phyloP scores from a whole-genome alignment of 140 eudicot species.

The Oenanthe javanica region DNA sequence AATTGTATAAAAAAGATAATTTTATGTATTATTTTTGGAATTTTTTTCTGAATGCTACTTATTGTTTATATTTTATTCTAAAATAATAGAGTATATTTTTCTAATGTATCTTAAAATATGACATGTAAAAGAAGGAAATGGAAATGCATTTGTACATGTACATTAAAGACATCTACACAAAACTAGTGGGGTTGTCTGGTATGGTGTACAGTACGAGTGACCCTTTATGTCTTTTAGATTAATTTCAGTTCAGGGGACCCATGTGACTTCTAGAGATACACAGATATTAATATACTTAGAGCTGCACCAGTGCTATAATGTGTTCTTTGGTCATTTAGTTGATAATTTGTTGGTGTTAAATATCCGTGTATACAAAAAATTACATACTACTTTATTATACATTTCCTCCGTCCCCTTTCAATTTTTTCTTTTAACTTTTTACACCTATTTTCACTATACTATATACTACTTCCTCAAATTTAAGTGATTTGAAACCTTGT shows the following conservation, averaged over 20 bases:
- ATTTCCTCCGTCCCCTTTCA: no score
- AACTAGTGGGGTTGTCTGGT: not conserved
- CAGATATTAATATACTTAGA: not conserved
- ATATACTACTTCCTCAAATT: no score
- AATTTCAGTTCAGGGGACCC: conserved; percentile 17
- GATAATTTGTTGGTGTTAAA: not conserved
- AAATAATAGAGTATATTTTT: no score
- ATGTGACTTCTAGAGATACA: not conserved
- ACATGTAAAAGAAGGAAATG: no score
- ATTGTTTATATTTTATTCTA: no score
- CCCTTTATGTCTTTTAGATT: not conserved
- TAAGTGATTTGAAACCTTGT: no score
- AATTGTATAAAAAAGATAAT: no score
- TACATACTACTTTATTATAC: not conserved
- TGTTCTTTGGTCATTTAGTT: not conserved
- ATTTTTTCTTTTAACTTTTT: no score
- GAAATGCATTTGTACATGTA: not conserved
- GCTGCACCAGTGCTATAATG: not conserved
- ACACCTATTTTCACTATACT: no score
- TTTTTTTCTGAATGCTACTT: no score
- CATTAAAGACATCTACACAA: not conserved
- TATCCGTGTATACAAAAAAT: not conserved
- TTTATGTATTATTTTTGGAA: no score
- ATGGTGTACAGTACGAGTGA: conserved; percentile 7
- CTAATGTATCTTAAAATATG: no score